A percentile compares a stretch with the other conserved stretches of the same genome.
phyloP scores from a whole-genome alignment of 2,329 filamentous ascomycete genomes.

The Venturia oleaginea region DNA sequence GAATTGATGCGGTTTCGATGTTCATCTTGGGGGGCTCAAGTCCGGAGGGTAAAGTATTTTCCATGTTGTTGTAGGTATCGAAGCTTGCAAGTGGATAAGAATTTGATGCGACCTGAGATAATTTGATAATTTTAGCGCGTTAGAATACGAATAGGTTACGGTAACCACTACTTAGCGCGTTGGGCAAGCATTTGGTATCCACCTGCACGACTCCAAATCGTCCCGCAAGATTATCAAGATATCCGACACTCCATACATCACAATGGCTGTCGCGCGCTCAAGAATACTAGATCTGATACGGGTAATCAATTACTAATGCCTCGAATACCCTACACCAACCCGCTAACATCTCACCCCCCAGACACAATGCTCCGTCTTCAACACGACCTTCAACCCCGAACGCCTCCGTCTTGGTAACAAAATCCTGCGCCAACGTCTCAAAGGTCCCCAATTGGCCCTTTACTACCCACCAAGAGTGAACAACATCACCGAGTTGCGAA shows the following conservation, averaged over 20 bases:
- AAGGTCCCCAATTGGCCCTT: constrained; percentile 69
- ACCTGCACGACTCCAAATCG: background rate
- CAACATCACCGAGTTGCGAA: constrained; percentile 64
- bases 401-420: constrained; percentile 79
- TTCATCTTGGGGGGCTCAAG: background rate
- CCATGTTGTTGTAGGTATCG: background rate
- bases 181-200: background rate
- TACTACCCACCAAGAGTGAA: constrained; percentile 79
- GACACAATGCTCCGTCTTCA: constrained; percentile 46
- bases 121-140: background rate
- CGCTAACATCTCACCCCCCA: background rate
- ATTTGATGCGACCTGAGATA: constrained; percentile 3
- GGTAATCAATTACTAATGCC: constrained; percentile 39
- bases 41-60: background rate
- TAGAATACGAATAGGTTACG: too few species aligned
- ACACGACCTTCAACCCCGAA: constrained; percentile 81
- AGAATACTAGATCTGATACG: constrained; percentile 64
- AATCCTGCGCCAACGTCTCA: constrained; percentile 77
- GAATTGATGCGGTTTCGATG: background rate
- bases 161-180: too few species aligned
- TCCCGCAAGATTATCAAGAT: constrained; percentile 9
- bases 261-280: constrained; percentile 43
- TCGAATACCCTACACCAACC: background rate
- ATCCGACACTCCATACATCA: constrained; percentile 12
- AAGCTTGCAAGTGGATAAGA: background rate